These are phyloP conservation scores for Plicaturopsis crispa DNA, from an alignment of 768 basidiomycete species.

Conservation along the genomic window DNA sequence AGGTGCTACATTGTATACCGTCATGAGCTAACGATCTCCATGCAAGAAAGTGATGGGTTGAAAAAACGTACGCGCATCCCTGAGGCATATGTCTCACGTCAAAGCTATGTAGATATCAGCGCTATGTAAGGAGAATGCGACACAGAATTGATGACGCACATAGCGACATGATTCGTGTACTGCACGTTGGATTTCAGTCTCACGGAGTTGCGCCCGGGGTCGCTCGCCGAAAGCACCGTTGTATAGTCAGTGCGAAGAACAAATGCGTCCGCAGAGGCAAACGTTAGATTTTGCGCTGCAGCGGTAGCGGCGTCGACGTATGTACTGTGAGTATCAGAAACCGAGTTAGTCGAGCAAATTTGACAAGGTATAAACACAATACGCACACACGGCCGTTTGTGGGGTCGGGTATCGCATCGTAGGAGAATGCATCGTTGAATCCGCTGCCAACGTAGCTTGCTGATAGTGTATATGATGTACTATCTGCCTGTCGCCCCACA, in stretches of 20 bases:
- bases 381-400: conserved; percentile 20
- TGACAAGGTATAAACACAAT: not conserved
- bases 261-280: conserved; percentile 16
- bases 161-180: conserved; percentile 24
- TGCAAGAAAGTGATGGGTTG: not conserved
- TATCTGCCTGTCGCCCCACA: too few relatives aligned
- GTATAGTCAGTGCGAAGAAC: conserved; percentile 23
- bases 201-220: conserved; percentile 28
- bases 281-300: conserved; percentile 20
- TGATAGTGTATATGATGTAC: conserved; percentile 36
- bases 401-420: conserved; percentile 20
- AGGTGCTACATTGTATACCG: conserved; percentile 20
- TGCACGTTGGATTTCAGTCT: conserved; percentile 21
- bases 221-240: conserved; percentile 19
- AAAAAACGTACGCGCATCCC: conserved; percentile 39
- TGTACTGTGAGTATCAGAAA: conserved; percentile 1
- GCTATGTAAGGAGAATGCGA: too few relatives aligned
- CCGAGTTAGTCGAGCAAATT: not conserved
- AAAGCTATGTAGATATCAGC: conserved; percentile 23
- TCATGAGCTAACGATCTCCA: conserved; percentile 19
- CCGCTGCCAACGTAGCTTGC: conserved; percentile 38
- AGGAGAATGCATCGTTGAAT: conserved; percentile 31
- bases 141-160: conserved; percentile 17
- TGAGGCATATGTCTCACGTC: conserved; percentile 57
- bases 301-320: conserved; percentile 15